These are phyloP conservation scores for Penicillium paneum DNA, from an alignment of 2,329 filamentous ascomycete genomes.

Conservation along the genomic window DNA sequence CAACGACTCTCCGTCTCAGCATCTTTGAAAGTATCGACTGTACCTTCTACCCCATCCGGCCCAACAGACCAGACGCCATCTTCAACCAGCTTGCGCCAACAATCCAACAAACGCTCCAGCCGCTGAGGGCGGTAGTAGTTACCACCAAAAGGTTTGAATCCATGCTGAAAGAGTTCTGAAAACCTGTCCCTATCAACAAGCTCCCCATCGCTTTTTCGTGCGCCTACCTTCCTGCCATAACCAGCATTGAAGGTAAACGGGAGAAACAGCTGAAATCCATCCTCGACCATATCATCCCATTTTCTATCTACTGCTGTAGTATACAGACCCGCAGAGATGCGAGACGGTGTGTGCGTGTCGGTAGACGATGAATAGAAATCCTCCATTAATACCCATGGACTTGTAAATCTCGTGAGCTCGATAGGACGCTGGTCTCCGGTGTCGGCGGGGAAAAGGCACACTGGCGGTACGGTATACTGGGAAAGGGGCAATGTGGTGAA, in stretches of 20 bases:
- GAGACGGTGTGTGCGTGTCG: slow-evolving; percentile 16
- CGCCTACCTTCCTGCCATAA: slow-evolving; percentile 19
- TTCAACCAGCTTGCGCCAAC: slow-evolving; percentile 27
- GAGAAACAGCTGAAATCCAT: slow-evolving; percentile 28
- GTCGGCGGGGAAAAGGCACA: slow-evolving; percentile 28
- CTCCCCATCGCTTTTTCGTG: slow-evolving; percentile 27
- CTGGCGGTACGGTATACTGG: slow-evolving; percentile 18
- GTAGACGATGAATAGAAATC: slow-evolving; percentile 16
- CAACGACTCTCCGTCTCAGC: slow-evolving; percentile 20
- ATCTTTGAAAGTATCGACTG: slow-evolving; percentile 28
- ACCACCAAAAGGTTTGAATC: slow-evolving; percentile 34
- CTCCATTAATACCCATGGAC: slow-evolving; percentile 12
- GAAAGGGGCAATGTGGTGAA: slow-evolving; percentile 17
- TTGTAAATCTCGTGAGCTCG: slow-evolving; percentile 16
- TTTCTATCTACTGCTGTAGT: slow-evolving; percentile 24
- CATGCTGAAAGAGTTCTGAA: slow-evolving; percentile 34
- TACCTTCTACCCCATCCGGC: slow-evolving; percentile 25
- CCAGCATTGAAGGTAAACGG: slow-evolving; percentile 12
- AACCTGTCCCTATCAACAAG: slow-evolving; percentile 14
- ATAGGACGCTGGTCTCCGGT: slow-evolving; percentile 17
- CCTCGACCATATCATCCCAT: slow-evolving; percentile 24
- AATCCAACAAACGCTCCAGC: slow-evolving; percentile 26
- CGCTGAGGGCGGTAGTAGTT: slow-evolving; percentile 22
- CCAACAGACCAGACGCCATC: slow-evolving; percentile 28
- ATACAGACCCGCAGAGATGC: slow-evolving; percentile 24